Evolutionary conservation across 345 rosid genomes (phyloP).

Genomic region (Punica granatum): DNA sequence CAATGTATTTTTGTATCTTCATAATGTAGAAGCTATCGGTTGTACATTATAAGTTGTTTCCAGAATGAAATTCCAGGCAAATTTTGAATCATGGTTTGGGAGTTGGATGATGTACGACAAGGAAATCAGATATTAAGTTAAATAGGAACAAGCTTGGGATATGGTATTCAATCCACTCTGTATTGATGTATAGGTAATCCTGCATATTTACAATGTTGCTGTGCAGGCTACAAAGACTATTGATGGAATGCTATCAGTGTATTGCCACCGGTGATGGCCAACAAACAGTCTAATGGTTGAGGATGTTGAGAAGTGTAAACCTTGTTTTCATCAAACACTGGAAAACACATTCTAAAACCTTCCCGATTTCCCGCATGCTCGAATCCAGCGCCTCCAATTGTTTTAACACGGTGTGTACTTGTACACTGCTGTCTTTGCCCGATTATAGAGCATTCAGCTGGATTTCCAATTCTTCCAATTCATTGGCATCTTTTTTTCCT

Average conservation of each 20-base stretch:
- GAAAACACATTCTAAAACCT: slow-evolving; percentile 28
- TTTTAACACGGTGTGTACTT: slow-evolving; percentile 12
- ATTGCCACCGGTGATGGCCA: background rate
- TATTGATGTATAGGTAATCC: no score
- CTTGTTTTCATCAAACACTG: slow-evolving; percentile 31
- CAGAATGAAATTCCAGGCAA: background rate
- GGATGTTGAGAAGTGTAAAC: slow-evolving; percentile 34
- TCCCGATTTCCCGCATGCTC: slow-evolving; percentile 28
- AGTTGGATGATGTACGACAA: no score
- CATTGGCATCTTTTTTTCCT: background rate
- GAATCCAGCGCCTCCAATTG: slow-evolving; percentile 25
- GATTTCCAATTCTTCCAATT: background rate
- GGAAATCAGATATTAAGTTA: no score
- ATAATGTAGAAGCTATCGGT: background rate
- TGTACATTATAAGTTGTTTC: background rate
- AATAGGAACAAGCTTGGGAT: no score
- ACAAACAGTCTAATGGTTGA: background rate
- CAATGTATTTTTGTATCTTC: background rate
- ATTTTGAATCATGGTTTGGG: background rate
- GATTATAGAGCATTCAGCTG: background rate
- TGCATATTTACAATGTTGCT: no score
- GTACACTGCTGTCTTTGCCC: background rate
- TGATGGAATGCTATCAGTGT: background rate
- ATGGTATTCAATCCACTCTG: no score
- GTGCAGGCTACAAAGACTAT: background rate